Conservation (phyloP, 2,329 filamentous ascomycete species). For the Mollisia scopiformis region DNA sequence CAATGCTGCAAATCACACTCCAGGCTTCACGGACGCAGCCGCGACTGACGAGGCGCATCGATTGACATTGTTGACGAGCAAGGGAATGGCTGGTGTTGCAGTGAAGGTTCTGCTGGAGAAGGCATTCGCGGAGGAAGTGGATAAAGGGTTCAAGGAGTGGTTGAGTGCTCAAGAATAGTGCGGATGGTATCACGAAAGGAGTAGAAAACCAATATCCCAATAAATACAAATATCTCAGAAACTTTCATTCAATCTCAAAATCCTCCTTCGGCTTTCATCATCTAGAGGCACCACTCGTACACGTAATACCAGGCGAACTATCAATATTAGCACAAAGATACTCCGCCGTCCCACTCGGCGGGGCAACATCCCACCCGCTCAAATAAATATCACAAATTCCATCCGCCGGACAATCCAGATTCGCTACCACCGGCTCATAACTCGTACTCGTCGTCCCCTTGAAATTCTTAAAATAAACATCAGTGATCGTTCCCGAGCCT, state of each 20-base stretch:
- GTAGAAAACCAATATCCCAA: too few relatives aligned
- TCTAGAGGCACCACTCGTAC: slow-evolving; percentile 40
- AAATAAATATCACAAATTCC: slow-evolving; percentile 44
- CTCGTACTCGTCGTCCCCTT: slow-evolving; percentile 42
- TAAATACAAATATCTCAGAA: too few relatives aligned
- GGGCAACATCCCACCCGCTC: slow-evolving; percentile 37
- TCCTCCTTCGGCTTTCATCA: slow-evolving; percentile 13
- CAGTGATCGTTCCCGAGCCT: slow-evolving; percentile 37
- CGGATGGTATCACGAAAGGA: too few relatives aligned
- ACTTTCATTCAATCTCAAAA: not conserved
- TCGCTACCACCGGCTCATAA: slow-evolving; percentile 40
- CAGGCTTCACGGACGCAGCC: slow-evolving; percentile 19
- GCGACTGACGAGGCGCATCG: slow-evolving; percentile 30
- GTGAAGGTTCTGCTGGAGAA: slow-evolving; percentile 14
- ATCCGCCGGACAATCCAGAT: slow-evolving; percentile 41
- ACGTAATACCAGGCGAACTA: slow-evolving; percentile 36
- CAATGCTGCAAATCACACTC: slow-evolving; percentile 32
- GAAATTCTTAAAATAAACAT: slow-evolving; percentile 41
- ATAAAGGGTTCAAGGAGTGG: not conserved
- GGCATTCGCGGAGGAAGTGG: not conserved
- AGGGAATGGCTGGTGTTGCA: slow-evolving; percentile 35
- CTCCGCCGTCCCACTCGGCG: slow-evolving; percentile 38
- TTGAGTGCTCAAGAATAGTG: not conserved
- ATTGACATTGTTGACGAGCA: slow-evolving; percentile 16
- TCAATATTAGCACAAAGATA: slow-evolving; percentile 41